These are phyloP conservation scores for Calcarisporium arbuscula DNA, from an alignment of 2,329 filamentous ascomycete genomes.

Conservation along the genomic window DNA sequence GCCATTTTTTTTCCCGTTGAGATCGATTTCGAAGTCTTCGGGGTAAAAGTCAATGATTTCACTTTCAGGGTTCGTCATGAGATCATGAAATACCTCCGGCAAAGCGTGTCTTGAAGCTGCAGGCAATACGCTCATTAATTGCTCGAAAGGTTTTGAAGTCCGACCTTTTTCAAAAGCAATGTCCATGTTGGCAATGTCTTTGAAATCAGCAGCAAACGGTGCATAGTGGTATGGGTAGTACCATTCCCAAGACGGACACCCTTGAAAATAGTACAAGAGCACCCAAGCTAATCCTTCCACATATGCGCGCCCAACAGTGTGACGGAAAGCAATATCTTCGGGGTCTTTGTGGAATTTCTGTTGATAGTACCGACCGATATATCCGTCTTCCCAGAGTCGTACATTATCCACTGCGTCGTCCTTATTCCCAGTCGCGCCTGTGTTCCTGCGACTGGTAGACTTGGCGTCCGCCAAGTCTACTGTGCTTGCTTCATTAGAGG, in stretches of 20 bases:
- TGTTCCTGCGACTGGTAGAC: constrained; percentile 52
- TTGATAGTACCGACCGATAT: constrained; percentile 92
- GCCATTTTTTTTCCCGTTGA: constrained; percentile 98
- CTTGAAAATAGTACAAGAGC: constrained; percentile 93
- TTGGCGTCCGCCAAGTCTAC: constrained; percentile 57
- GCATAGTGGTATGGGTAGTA: constrained; percentile 99
- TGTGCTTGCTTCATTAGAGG: no score
- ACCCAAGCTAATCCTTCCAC: constrained; percentile 96
- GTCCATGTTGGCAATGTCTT: constrained; percentile 70
- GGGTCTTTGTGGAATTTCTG: constrained; percentile 88
- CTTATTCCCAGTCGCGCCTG: constrained; percentile 44
- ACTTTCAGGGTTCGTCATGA: constrained; percentile 85
- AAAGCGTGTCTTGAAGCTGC: constrained; percentile 89
- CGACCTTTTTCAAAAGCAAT: constrained; percentile 77
- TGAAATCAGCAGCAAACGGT: constrained; percentile 93
- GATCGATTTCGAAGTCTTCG: constrained; percentile 83
- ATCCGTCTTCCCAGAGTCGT: constrained; percentile 89
- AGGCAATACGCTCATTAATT: constrained; percentile 95
- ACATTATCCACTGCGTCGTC: constrained; percentile 74
- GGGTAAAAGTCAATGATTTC: constrained; percentile 98
- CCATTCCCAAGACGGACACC: constrained; percentile 98
- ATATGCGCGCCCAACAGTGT: constrained; percentile 84
- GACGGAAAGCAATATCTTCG: constrained; percentile 76
- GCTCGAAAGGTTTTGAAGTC: constrained; percentile 88
- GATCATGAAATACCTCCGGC: constrained; percentile 76